Evolutionary conservation across 2,329 filamentous ascomycete species (phyloP).

Genomic region (Diplocarpon mali): DNA sequence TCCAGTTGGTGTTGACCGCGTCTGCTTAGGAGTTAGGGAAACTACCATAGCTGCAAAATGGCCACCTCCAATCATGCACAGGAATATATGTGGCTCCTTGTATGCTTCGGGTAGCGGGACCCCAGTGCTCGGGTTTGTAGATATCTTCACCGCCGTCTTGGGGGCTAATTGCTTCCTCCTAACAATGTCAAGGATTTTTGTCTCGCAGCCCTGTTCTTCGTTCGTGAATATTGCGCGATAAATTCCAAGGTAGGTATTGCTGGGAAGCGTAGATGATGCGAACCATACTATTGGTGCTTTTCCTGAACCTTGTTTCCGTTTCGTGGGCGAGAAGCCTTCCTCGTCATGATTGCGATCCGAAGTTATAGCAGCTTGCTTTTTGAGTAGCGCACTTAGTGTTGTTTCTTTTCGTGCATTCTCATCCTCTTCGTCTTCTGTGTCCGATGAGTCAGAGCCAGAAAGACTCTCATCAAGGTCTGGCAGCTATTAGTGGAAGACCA

Average conservation of each 20-base stretch:
- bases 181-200: conserved; percentile 54
- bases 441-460: conserved; percentile 70
- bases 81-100: conserved; percentile 75
- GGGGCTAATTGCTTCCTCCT: conserved; percentile 67
- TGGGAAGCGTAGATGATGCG: conserved; percentile 59
- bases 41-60: conserved; percentile 97
- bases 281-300: conserved; percentile 82
- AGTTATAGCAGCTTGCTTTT: conserved; percentile 68
- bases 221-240: conserved; percentile 73
- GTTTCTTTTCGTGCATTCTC: conserved; percentile 48
- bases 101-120: conserved; percentile 43
- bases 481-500: conserved; percentile 7
- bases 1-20: conserved; percentile 54
- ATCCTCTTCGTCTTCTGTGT: conserved; percentile 48
- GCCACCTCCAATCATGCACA: conserved; percentile 97
- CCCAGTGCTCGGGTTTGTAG: conserved; percentile 46
- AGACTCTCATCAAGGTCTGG: conserved; percentile 75
- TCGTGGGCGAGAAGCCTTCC: conserved; percentile 35
- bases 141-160: conserved; percentile 35
- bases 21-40: conserved; percentile 68
- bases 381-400: conserved; percentile 65
- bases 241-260: conserved; percentile 71
- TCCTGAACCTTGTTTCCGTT: conserved; percentile 43
- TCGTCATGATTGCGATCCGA: conserved; percentile 34
- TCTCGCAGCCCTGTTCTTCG: conserved; percentile 55